These are phyloP conservation scores for Claviceps digitariae DNA, from an alignment of 2,329 filamentous ascomycete genomes.

Conservation along the genomic window DNA sequence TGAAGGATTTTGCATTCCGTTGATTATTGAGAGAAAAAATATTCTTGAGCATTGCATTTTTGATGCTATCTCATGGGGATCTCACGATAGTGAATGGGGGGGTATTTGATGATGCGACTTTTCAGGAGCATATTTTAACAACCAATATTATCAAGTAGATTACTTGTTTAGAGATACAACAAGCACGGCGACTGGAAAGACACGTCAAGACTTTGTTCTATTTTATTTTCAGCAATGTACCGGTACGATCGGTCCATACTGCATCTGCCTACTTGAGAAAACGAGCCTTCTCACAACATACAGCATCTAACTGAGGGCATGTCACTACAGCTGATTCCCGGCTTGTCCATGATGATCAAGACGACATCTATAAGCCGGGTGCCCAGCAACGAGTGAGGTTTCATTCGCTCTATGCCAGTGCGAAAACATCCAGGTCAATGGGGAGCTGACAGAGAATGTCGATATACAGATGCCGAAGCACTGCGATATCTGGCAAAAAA, in stretches of 20 bases:
- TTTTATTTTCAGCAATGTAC: too few relatives aligned
- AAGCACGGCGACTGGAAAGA: too few relatives aligned
- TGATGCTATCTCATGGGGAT: too few relatives aligned
- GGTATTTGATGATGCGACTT: too few relatives aligned
- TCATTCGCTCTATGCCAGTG: slow-evolving; percentile 38
- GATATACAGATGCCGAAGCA: slow-evolving; percentile 25
- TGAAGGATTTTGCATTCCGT: too few relatives aligned
- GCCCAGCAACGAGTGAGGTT: slow-evolving; percentile 38
- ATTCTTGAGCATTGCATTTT: too few relatives aligned
- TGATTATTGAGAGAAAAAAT: too few relatives aligned
- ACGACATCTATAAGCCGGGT: slow-evolving; percentile 41
- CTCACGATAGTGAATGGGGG: too few relatives aligned
- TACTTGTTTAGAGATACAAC: too few relatives aligned
- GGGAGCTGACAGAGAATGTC: slow-evolving; percentile 32
- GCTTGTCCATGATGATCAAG: slow-evolving; percentile 37
- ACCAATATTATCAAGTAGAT: too few relatives aligned
- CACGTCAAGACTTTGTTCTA: too few relatives aligned
- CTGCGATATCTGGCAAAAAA: slow-evolving; percentile 22
- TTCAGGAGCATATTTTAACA: too few relatives aligned
- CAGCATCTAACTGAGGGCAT: slow-evolving; percentile 14
- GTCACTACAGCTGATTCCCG: slow-evolving; percentile 49
- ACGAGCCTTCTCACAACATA: neutral
- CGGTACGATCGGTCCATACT: neutral
- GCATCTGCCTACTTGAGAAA: neutral
- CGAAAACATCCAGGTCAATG: slow-evolving; percentile 40